These are phyloP conservation scores for Limonium bicolor DNA, from an alignment of 148 eudicot species.

Conservation along the genomic window DNA sequence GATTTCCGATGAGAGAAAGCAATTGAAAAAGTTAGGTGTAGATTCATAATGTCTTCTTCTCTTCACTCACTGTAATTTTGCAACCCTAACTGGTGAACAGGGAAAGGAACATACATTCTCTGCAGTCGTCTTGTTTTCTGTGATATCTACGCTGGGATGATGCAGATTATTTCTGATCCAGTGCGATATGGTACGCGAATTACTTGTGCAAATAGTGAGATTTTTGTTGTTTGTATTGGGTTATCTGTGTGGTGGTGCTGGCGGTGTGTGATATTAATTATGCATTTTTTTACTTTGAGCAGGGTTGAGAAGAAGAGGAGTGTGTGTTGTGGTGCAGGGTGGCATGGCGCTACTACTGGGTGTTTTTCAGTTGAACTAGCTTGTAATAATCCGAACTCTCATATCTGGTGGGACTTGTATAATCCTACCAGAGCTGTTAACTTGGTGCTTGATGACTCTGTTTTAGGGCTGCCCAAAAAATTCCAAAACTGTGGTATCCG, in stretches of 20 bases:
- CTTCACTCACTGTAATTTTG: too few relatives aligned
- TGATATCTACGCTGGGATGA: slow-evolving; percentile 39
- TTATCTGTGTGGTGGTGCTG: too few relatives aligned
- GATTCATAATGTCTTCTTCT: too few relatives aligned
- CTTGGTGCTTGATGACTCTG: slow-evolving; percentile 41
- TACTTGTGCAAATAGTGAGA: neutral
- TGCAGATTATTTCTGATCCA: slow-evolving; percentile 33
- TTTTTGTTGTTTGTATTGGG: neutral
- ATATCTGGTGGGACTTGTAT: slow-evolving; percentile 57
- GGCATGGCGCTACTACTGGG: slow-evolving; percentile 26
- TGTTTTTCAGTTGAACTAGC: slow-evolving; percentile 31
- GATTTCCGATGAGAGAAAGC: too few relatives aligned
- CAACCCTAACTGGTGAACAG: too few relatives aligned
- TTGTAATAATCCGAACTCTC: slow-evolving; percentile 16
- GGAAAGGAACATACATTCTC: too few relatives aligned
- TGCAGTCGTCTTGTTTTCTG: slow-evolving; percentile 35
- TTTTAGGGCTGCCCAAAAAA: too few relatives aligned
- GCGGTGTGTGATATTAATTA: too few relatives aligned
- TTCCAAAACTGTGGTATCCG: too few relatives aligned
- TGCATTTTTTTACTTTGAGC: too few relatives aligned
- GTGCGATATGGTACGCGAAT: slow-evolving; percentile 21
- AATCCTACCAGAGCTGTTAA: slow-evolving; percentile 39
- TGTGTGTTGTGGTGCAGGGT: slow-evolving; percentile 49
- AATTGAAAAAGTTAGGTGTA: too few relatives aligned
- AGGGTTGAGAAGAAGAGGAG: slow-evolving; percentile 29